Base-by-base conservation (phyloP, 257 asterid genomes). In the Echites panduratus region DNA sequence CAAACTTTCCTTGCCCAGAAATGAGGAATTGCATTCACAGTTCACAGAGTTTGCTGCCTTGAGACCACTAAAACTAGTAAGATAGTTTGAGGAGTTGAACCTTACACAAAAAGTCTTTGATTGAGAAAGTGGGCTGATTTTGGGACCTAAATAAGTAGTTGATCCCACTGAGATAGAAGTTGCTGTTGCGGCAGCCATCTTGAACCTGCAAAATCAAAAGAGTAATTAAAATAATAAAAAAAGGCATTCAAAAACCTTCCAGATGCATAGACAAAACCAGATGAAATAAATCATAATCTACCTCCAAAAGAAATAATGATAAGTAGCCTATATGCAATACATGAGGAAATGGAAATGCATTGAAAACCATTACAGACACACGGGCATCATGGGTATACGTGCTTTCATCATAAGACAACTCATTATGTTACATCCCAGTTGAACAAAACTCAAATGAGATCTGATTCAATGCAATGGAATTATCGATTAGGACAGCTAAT, bases 141-240 rank as follows among this genome's bases (percentile, higher is more conserved):
- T 84, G 43, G 83, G 68, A 69, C 88, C 78, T 61, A 84, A 71
- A 58, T 82, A 82, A 48, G 86, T 76, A 61, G 86, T 72, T 41
- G 92, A 86, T 62, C 89, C 87, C 68, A 85, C 76, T 5, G 92
- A 84, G 50, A 87, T 75, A 50, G 83, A 78, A 78, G 90, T 83
- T 74, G 90, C 86, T 79, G 96, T 68, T 78, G 90, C 82, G 19
- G 93, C 86, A 75, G 96, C 96, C 97, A 89, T 91, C 76, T 70
- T 29, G 73, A 75, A 83, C 80, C 95, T 88, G 85, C 82, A 80
- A 67, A 22, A 54, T 70, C 1, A 69, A 44, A 73, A 49, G 50
- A 49, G 61, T 4, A 16, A 5, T 45, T 38, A 62, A 0, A 0
- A 1, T 32, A 4, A 7, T 6, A 26, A 44, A 71, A 0, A 24